Conservation (phyloP, 2,329 filamentous ascomycete genomes). For the Neurospora sp. region DNA sequence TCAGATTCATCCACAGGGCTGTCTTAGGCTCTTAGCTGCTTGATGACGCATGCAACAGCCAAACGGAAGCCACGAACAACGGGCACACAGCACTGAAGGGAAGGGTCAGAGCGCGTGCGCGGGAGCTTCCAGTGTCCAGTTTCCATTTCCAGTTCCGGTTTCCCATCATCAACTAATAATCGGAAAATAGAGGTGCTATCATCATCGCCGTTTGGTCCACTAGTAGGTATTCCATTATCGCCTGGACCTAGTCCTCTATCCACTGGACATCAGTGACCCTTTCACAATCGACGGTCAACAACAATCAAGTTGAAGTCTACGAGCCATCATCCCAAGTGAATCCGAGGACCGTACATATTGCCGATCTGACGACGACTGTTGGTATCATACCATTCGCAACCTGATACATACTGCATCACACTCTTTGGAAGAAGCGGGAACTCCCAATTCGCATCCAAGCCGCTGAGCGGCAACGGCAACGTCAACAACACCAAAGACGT, state of each 20-base stretch:
- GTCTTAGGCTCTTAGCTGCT: background rate
- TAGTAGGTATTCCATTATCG: background rate
- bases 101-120: background rate
- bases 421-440: background rate
- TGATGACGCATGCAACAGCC: background rate
- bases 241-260: background rate
- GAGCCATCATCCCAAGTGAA: background rate
- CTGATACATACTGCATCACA: background rate
- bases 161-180: background rate
- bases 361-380: background rate
- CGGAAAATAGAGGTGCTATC: background rate
- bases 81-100: background rate
- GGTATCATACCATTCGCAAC: background rate
- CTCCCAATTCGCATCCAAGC: slow-evolving; percentile 1
- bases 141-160: background rate
- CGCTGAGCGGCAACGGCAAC: slow-evolving; percentile 13
- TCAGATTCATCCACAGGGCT: background rate
- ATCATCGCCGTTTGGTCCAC: background rate
- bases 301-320: background rate
- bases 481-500: background rate
- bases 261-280: background rate
- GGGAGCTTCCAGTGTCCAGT: background rate
- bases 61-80: background rate
- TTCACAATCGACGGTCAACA: background rate
- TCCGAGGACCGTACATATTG: background rate